Conservation (phyloP, 306 rosid species). For the Sicyos baderoa region DNA sequence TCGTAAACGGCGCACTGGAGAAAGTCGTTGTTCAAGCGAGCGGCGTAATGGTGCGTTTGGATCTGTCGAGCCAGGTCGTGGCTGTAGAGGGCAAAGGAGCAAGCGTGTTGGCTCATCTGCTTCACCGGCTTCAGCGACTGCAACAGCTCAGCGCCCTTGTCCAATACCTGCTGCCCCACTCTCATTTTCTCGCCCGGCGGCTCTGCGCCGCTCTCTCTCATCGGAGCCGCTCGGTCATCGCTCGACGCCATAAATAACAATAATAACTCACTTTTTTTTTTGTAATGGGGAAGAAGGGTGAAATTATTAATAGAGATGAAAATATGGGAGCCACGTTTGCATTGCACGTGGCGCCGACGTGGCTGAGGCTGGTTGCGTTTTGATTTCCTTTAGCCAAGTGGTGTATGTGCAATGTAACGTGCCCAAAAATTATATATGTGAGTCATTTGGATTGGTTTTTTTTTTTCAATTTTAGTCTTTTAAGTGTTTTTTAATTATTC, state of each 20-base stretch:
- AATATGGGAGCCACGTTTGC: constrained; percentile 36
- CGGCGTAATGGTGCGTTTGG: constrained; percentile 54
- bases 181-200: constrained; percentile 42
- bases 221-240: constrained; percentile 26
- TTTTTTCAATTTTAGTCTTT: too few relatives aligned
- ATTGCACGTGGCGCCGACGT: constrained; percentile 17
- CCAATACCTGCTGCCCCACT: constrained; percentile 35
- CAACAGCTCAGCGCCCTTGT: constrained; percentile 46
- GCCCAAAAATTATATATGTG: too few relatives aligned
- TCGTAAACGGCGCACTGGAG: constrained; percentile 79
- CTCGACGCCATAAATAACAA: constrained; percentile 33
- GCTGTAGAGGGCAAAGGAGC: constrained; percentile 60
- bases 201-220: constrained; percentile 16
- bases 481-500: too few relatives aligned
- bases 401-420: too few relatives aligned
- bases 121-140: constrained; percentile 63
- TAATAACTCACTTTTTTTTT: neutral
- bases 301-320: neutral
- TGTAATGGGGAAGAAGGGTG: neutral
- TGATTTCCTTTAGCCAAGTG: too few relatives aligned
- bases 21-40: constrained; percentile 46
- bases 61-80: constrained; percentile 72
- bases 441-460: too few relatives aligned
- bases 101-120: constrained; percentile 49
- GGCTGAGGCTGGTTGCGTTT: neutral